Evolutionary conservation across 2,329 filamentous ascomycete genomes (phyloP), one percentile per base, ranked within the genome.

Genomic region (Paecilomyces sp.): DNA sequence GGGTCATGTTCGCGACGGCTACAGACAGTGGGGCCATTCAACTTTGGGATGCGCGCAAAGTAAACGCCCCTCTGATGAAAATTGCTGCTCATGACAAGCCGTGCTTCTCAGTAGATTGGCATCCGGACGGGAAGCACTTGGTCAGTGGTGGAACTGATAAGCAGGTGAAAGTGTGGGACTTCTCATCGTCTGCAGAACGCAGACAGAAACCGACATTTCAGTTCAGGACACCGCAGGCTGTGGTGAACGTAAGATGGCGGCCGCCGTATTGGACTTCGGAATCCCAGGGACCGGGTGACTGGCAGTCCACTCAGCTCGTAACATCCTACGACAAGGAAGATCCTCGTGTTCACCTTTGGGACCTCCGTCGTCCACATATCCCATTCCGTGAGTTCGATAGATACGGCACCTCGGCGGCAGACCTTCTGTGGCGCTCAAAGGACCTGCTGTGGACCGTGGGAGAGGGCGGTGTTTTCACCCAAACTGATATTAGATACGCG

Each of bases 381-480:
- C 85, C 85, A 0, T 86, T 84, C 66, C 79, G 83, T 51, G 85
- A 87, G 66, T 79, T 88, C 62, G 78, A 81, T 67, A 80, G 80
- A 58, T 83, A 85, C 66, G 74, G 79, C 55, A 79, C 77, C 4
- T 78, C 82, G 15, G 80, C 84, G 22, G 81, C 83, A 25, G 85
- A 87, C 65, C 74, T 88, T 69, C 76, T 88, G 15, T 88, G 80
- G 85, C 83, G 84, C 65, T 85, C 84, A 56, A 83, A 85, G 70
- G 84, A 87, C 68, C 74, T 85, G 6, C 74, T 88, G 41, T 88
- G 85, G 85, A 86, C 84, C 12, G 85, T 86, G 51, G 84, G 83
- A 6, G 79, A 81, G 54, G 81, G 84, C 61, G 85, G 85, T 13
- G 77, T 81, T 9, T 87, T 88, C 63, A 80, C 83, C 18, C 85